Evolutionary conservation across 2,329 filamentous ascomycete genomes (phyloP), one percentile per base, ranked within the genome.

Genomic region (Ophioceras dolichostomum): DNA sequence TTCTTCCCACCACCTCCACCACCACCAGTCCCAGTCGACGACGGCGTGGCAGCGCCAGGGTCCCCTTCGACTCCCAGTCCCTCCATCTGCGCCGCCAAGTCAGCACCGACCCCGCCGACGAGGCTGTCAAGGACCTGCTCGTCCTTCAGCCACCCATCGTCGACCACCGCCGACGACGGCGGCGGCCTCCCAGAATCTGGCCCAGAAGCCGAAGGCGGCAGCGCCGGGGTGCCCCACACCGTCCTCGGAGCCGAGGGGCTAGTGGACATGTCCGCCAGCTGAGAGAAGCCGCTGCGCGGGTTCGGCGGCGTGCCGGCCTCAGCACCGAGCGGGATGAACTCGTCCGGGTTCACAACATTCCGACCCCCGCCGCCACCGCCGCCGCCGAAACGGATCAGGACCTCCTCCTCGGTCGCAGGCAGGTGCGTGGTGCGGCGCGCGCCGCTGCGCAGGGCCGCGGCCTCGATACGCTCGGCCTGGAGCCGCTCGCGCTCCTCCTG

Each of bases 101-200:
- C 80, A 2, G 73, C 69, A 4, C 62, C 62, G 1, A 59, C 64
- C 2, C 73, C 69, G 4, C 62, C 61, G 1, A 59, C 64, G 5
- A 94, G 55, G 40, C 91, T 76, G 39, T 81, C 64, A 13, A 94
- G 54, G 39, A 94, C 75, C 40, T 81, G 78, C 53, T 95, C 88
- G 43, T 87, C 76, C 48, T 83, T 79, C 13, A 89, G 63, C 88
- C 88, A 95, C 1, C 88, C 88, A 28, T 44, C 45, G 53, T 94
- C 87, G 0, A 86, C 88, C 20, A 76, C 49, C 10, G 19, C 18
- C 10, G 38, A 30, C 2, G 78, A 75, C 3, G 94, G 62, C 0
- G 72, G 75, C 4, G 73, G 68, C 1, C 89, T 96, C n/a, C 89
- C 89, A 89, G 89, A 96, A 1, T 96, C 85, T 0, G 89, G 96